Evolutionary conservation across 2,329 filamentous ascomycete genomes (phyloP).

Genomic region (Mycosphaerella sp.): DNA sequence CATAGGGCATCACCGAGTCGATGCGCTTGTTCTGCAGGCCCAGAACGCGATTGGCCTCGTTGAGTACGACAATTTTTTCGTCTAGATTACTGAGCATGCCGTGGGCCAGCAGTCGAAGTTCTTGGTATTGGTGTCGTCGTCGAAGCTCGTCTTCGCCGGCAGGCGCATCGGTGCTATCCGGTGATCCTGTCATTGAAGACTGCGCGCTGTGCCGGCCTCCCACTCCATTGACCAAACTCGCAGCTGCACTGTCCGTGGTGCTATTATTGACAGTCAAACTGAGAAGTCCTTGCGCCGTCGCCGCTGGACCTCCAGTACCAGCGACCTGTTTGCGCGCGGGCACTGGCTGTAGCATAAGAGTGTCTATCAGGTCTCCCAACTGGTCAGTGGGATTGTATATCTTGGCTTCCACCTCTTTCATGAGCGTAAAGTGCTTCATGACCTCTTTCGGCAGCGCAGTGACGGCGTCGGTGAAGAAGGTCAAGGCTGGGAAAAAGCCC

Average conservation of each 20-base stretch:
- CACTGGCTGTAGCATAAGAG: constrained; percentile 47
- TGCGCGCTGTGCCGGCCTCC: constrained; percentile 23
- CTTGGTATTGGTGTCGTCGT: constrained; percentile 52
- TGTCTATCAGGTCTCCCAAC: constrained; percentile 67
- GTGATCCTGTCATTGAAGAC: constrained; percentile 24
- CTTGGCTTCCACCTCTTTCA: constrained; percentile 98
- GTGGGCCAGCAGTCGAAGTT: constrained; percentile 69
- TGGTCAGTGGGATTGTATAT: constrained; percentile 81
- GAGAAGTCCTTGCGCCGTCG: constrained; percentile 28
- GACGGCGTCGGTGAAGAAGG: constrained; percentile 83
- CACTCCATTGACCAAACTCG: constrained; percentile 36
- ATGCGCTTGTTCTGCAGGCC: constrained; percentile 78
- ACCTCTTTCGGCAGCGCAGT: constrained; percentile 90
- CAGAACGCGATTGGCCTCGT: constrained; percentile 84
- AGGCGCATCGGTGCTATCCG: constrained; percentile 25
- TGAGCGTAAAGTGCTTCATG: constrained; percentile 86
- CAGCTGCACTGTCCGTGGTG: constrained; percentile 34
- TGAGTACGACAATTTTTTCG: constrained; percentile 95
- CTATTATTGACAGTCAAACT: constrained; percentile 38
- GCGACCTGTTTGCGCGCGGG: constrained; percentile 33
- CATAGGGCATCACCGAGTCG: constrained; percentile 78
- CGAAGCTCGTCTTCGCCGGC: constrained; percentile 46
- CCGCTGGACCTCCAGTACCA: constrained; percentile 5
- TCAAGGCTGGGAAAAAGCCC: constrained; percentile 60
- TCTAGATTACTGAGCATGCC: constrained; percentile 87